Evolutionary conservation across 352 stramenopile genomes (phyloP).

Genomic region (Phytophthora podocarpi): DNA sequence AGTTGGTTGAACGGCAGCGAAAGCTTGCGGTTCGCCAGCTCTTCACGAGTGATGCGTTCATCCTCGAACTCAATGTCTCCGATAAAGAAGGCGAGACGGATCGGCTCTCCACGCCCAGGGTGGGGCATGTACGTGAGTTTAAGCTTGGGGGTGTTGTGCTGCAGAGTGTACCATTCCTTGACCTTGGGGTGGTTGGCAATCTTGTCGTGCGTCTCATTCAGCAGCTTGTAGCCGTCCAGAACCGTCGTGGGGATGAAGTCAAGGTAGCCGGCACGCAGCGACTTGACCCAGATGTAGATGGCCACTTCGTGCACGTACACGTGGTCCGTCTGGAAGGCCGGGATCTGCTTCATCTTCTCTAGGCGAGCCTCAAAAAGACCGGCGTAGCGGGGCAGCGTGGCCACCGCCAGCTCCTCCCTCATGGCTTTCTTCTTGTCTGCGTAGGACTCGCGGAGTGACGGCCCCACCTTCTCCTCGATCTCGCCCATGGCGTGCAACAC

Average conservation of each 20-base stretch:
- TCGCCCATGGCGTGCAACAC: conserved; percentile 50
- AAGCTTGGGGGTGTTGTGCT: conserved; percentile 34
- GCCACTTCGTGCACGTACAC: conserved; percentile 43
- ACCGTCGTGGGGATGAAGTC: conserved; percentile 46
- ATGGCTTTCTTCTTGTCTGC: conserved; percentile 43
- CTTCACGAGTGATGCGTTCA: conserved; percentile 40
- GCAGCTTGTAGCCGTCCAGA: conserved; percentile 34
- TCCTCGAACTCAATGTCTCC: conserved; percentile 61
- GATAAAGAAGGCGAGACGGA: conserved; percentile 56
- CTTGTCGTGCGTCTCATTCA: conserved; percentile 38
- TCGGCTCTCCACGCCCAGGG: conserved; percentile 49
- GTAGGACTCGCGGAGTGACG: conserved; percentile 40
- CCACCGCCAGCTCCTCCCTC: conserved; percentile 36
- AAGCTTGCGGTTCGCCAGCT: conserved; percentile 47
- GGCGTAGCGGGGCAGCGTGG: conserved; percentile 37
- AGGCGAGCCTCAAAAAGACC: conserved; percentile 38
- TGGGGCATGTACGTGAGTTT: conserved; percentile 68
- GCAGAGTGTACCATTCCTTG: conserved; percentile 43
- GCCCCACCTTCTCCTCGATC: conserved; percentile 35
- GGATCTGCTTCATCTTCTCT: conserved; percentile 40
- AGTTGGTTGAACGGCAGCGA: conserved; percentile 55
- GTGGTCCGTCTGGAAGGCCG: conserved; percentile 38
- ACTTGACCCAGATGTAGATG: conserved; percentile 43
- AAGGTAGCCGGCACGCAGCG: conserved; percentile 36
- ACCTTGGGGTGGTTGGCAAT: conserved; percentile 41